These are phyloP conservation scores for Misopates orontium DNA, from an alignment of 257 asterid species.

Conservation along the genomic window DNA sequence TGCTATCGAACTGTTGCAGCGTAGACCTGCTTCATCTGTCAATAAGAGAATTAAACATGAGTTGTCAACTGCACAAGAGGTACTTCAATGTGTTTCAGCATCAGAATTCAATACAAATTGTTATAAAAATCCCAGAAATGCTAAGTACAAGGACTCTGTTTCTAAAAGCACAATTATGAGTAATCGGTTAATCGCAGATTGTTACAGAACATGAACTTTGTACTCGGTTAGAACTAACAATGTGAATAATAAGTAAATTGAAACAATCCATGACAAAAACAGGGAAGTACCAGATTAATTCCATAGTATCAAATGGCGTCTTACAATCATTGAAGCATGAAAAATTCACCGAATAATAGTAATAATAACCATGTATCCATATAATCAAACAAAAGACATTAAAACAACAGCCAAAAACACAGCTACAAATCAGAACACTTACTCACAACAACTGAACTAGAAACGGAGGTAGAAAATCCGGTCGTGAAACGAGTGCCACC, in stretches of 20 bases:
- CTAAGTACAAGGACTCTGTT: neutral
- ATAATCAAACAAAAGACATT: neutral
- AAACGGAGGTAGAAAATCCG: slow-evolving; percentile 27
- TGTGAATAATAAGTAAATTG: no score
- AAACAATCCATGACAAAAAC: no score
- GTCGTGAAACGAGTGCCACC: slow-evolving; percentile 41
- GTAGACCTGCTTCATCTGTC: slow-evolving; percentile 43
- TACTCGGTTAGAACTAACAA: no score
- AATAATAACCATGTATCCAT: neutral
- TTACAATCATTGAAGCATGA: neutral
- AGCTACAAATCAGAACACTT: slow-evolving; percentile 6
- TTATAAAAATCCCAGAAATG: slow-evolving; percentile 7
- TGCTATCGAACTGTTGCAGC: slow-evolving; percentile 32
- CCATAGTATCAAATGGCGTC: neutral
- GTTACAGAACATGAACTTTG: no score
- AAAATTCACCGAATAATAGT: neutral
- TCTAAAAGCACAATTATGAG: no score
- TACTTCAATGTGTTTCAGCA: neutral
- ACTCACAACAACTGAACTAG: slow-evolving; percentile 32
- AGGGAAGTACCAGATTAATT: neutral
- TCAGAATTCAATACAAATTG: neutral
- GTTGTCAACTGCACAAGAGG: neutral
- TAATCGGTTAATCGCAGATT: no score
- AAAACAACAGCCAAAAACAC: neutral
- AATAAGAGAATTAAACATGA: slow-evolving; percentile 3